Evolutionary conservation across 1,284 basidiomycete genomes (phyloP).

Genomic region (Athelia sp.): DNA sequence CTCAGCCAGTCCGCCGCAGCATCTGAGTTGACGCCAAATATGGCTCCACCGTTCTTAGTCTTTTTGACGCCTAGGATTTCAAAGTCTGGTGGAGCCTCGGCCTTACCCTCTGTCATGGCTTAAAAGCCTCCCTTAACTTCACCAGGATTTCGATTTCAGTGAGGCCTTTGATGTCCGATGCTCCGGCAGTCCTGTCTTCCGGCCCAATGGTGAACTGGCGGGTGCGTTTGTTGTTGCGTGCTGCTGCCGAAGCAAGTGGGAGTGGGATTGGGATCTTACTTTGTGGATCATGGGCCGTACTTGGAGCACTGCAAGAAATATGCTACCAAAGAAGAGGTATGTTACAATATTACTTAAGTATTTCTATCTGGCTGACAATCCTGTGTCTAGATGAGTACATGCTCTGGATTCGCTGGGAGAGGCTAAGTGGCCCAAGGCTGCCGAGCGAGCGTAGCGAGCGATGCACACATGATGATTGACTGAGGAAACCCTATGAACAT

Average conservation of each 20-base stretch:
- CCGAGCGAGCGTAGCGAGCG: too few relatives aligned
- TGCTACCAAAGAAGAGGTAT: slow-evolving; percentile 12
- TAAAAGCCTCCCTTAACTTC: background rate
- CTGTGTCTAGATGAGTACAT: slow-evolving; percentile 16
- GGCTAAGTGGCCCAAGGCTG: too few relatives aligned
- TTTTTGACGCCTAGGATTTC: background rate
- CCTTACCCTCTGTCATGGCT: background rate
- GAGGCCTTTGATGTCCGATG: background rate
- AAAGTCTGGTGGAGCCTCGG: background rate
- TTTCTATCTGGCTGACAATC: background rate
- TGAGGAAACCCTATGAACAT: too few relatives aligned
- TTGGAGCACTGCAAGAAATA: background rate
- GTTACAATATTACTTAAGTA: background rate
- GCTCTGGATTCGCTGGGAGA: slow-evolving; percentile 17
- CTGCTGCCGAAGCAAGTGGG: background rate
- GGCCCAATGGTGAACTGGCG: background rate
- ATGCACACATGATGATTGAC: too few relatives aligned
- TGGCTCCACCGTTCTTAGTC: background rate
- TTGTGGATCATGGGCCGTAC: slow-evolving; percentile 6
- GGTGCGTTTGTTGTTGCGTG: background rate
- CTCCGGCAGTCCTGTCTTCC: background rate
- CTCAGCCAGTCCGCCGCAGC: background rate
- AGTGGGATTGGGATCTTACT: slow-evolving; percentile 9
- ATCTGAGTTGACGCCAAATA: background rate
- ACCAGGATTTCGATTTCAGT: background rate